These are phyloP conservation scores for Ogataea naganishii DNA, from an alignment of 805 yeast species.

Conservation along the genomic window DNA sequence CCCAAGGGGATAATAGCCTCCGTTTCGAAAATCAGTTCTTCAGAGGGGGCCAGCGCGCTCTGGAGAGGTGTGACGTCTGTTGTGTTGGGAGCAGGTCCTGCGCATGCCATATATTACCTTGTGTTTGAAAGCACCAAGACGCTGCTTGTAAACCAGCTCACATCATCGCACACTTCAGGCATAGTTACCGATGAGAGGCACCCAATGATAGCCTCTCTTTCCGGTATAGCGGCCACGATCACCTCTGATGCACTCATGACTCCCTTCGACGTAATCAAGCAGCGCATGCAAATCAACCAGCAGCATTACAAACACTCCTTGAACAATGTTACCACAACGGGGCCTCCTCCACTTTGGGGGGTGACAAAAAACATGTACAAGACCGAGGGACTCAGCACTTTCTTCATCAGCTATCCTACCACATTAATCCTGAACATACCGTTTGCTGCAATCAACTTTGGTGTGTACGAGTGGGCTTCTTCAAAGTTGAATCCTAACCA, in stretches of 20 bases:
- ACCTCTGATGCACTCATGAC: constrained; percentile 95
- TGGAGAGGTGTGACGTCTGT: constrained; percentile 95
- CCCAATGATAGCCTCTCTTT: constrained; percentile 74
- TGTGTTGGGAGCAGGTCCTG: constrained; percentile 97
- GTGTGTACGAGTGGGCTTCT: constrained; percentile 82
- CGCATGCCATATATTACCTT: constrained; percentile 94
- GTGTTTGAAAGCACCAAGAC: constrained; percentile 81
- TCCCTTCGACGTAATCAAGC: constrained; percentile 93
- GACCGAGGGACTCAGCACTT: constrained; percentile 68
- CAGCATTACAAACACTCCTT: constrained; percentile 5
- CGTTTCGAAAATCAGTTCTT: constrained; percentile 66
- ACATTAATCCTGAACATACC: constrained; percentile 89
- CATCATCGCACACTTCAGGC: constrained; percentile 28
- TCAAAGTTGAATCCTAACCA: constrained; percentile 70
- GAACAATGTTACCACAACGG: constrained; percentile 6
- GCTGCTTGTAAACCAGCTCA: constrained; percentile 30
- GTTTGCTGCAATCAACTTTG: constrained; percentile 89
- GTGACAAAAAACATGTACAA: constrained; percentile 38
- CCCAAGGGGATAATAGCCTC: constrained; percentile 50
- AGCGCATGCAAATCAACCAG: constrained; percentile 68
- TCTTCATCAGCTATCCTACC: constrained; percentile 89
- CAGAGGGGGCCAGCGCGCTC: constrained; percentile 80
- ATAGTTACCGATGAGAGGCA: constrained; percentile 58
- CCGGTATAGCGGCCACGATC: constrained; percentile 90
- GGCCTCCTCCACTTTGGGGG: constrained; percentile 9